Conservation (phyloP, 768 basidiomycete species). For the Rhizopogon vinicolor region DNA sequence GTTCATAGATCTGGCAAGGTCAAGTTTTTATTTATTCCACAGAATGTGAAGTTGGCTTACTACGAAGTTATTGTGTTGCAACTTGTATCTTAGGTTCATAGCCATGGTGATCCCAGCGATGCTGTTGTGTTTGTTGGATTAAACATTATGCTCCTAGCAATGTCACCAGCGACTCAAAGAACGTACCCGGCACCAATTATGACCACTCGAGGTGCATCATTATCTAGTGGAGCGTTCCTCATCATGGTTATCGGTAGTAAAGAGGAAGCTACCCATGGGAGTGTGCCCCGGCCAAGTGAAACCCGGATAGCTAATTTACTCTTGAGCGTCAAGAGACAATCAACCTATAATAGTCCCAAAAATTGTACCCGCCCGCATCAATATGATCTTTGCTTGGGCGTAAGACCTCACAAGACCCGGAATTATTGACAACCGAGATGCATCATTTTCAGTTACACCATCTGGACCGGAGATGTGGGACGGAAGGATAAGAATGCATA, state of each 20-base stretch:
- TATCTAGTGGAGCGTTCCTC: neutral
- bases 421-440: too few species aligned
- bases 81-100: slow-evolving; percentile 39
- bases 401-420: neutral
- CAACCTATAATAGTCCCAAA: too few species aligned
- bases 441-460: too few species aligned
- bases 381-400: too few species aligned
- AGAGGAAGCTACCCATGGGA: neutral
- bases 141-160: neutral
- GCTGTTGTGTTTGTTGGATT: slow-evolving; percentile 18
- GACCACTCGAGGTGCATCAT: slow-evolving; percentile 31
- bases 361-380: too few species aligned
- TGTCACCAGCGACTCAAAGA: neutral
- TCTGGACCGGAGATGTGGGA: neutral
- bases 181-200: slow-evolving; percentile 50
- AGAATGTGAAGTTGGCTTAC: slow-evolving; percentile 24
- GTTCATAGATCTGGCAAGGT: slow-evolving; percentile 44
- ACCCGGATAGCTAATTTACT: too few species aligned
- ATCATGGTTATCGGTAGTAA: neutral
- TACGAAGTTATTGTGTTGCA: slow-evolving; percentile 44
- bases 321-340: too few species aligned
- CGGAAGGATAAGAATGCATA: neutral
- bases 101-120: slow-evolving; percentile 45
- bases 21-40: neutral
- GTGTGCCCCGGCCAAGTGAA: neutral